Conservation (phyloP, 495 filamentous ascomycete genomes). For the Pseudotulostoma volvatum region DNA sequence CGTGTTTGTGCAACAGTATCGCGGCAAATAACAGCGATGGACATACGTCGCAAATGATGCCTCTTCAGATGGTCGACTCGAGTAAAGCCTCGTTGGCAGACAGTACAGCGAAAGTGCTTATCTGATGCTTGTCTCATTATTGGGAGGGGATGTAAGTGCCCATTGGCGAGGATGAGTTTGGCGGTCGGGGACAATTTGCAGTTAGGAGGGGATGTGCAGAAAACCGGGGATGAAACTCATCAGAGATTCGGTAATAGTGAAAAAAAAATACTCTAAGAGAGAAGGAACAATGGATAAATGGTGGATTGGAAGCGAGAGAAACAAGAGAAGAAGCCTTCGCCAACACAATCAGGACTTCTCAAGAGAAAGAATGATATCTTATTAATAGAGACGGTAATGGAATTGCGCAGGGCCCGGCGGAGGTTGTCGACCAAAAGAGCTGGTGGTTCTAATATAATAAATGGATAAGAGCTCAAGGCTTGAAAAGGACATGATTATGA, state of each 20-base stretch:
- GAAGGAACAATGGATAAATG: background rate
- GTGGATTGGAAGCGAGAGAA: background rate
- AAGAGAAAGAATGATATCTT: too few relatives aligned
- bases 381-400: too few relatives aligned
- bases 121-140: slow-evolving; percentile 24
- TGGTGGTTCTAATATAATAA: too few relatives aligned
- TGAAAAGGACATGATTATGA: too few relatives aligned
- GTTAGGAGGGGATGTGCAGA: too few relatives aligned
- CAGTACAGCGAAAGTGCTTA: slow-evolving; percentile 30
- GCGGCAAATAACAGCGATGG: background rate
- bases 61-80: slow-evolving; percentile 34
- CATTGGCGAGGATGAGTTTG: slow-evolving; percentile 21
- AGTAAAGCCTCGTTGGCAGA: slow-evolving; percentile 32
- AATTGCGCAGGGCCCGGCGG: too few relatives aligned
- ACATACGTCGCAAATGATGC: slow-evolving; percentile 31
- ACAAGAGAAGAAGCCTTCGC: background rate
- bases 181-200: too few relatives aligned
- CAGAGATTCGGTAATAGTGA: background rate
- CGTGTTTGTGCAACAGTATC: background rate
- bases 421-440: too few relatives aligned
- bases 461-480: too few relatives aligned
- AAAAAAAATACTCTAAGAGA: background rate
- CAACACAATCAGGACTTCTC: too few relatives aligned
- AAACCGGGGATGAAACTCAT: background rate
- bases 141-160: slow-evolving; percentile 7